phyloP scores from a whole-genome alignment of 495 filamentous ascomycete genomes.

The Usnea hakonensis region DNA sequence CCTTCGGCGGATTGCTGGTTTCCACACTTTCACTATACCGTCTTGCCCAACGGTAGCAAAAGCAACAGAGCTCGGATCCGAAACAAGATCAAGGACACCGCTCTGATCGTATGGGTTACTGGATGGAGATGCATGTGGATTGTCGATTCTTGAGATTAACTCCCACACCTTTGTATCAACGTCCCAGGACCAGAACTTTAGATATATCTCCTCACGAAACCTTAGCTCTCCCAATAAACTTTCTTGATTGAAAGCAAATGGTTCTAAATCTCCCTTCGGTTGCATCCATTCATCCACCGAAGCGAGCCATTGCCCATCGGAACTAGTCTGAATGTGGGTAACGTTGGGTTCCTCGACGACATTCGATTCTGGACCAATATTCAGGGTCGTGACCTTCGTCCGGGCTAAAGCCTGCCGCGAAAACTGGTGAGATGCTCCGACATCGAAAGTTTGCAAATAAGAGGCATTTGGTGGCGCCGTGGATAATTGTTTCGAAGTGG shows the following conservation, averaged over 20 bases:
- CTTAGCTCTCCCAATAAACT: conserved; percentile 36
- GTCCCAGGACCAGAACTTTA: conserved; percentile 88
- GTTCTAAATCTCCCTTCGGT: conserved; percentile 52
- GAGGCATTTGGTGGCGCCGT: conserved; percentile 35
- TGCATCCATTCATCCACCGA: conserved; percentile 88
- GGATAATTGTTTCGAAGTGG: conserved; percentile 35
- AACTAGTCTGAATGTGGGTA: conserved; percentile 59
- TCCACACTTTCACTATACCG: conserved; percentile 69
- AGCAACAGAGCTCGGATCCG: conserved; percentile 53
- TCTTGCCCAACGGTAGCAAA: conserved; percentile 86
- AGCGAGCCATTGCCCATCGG: conserved; percentile 82
- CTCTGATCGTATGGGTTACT: conserved; percentile 39
- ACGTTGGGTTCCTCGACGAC: conserved; percentile 67
- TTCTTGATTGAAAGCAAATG: conserved; percentile 37
- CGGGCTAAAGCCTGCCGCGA: conserved; percentile 79
- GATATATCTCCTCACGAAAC: conserved; percentile 55
- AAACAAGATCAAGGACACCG: conserved; percentile 59
- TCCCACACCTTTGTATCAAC: conserved; percentile 56
- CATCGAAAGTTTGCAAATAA: conserved; percentile 76
- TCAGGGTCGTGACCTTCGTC: conserved; percentile 76
- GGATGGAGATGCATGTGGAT: conserved; percentile 54
- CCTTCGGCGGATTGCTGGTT: conserved; percentile 52
- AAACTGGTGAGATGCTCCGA: conserved; percentile 61
- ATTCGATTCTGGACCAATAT: conserved; percentile 59
- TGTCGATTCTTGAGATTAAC: conserved; percentile 71